Evolutionary conservation across 208 protist genomes (phyloP).

Genomic region (Tritrichomonas musculus): DNA sequence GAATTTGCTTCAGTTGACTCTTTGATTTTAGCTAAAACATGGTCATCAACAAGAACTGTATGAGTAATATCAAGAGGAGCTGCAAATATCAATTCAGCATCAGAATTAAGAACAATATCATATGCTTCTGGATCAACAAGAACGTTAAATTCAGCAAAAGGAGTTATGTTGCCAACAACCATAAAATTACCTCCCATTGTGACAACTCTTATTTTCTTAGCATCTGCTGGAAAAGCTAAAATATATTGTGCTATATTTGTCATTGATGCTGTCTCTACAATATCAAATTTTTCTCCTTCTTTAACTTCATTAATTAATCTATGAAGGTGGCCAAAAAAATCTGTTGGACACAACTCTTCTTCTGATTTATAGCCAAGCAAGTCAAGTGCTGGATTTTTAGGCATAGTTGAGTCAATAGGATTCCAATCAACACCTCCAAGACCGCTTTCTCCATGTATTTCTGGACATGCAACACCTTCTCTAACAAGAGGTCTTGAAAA

Average conservation of each 20-base stretch:
- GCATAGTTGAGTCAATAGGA: constrained; percentile 16
- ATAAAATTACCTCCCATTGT: constrained; percentile 13
- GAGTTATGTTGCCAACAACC: background rate
- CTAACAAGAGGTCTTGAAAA: background rate
- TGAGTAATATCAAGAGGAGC: constrained; percentile 28
- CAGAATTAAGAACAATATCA: background rate
- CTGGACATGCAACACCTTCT: constrained; percentile 7
- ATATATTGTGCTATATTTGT: constrained; percentile 23
- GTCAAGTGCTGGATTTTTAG: background rate
- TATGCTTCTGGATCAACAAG: constrained; percentile 21
- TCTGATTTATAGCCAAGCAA: background rate
- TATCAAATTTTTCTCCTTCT: background rate
- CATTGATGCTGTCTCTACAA: background rate
- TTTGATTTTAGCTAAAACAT: background rate
- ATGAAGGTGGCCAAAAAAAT: constrained; percentile 2
- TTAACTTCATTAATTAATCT: background rate
- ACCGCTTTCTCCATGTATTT: constrained; percentile 21
- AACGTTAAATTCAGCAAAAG: constrained; percentile 23
- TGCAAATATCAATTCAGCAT: background rate
- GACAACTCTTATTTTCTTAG: background rate
- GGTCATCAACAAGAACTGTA: background rate
- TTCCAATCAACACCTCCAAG: constrained; percentile 24
- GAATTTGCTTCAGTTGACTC: background rate
- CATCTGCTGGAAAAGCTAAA: background rate
- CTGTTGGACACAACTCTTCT: background rate